Evolutionary conservation across 1,284 basidiomycete species (phyloP), one percentile per base, ranked within the genome.

Genomic region (Ganoderma lucidum): DNA sequence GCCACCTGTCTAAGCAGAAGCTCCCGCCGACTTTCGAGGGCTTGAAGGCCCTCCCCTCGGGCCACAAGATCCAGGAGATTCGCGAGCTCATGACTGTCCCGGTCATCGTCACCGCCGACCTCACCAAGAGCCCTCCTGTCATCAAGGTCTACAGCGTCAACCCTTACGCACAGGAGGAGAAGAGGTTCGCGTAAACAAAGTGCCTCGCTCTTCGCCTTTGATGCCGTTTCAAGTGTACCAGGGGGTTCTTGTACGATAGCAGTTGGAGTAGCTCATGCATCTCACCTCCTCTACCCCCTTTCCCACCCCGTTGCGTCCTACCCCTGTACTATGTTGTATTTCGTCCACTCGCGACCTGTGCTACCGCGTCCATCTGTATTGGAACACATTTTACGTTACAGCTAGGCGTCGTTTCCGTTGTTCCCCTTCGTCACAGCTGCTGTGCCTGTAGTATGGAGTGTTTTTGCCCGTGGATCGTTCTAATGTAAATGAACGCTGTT

Each of bases 31-130:
- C 87, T 71, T 97, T 96, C 76, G 93, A 97, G 78, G 95, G 94
- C 4, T 81, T 97, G 74, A 88, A 91, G 78, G 83, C 83, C 32
- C 91, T 90, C 1, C 73, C 86, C 9, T 84, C 90, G 55, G 95
- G 94, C 19, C 96, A 98, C 82, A 93, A 90, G 83, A 94, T 97
- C 76, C 96, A 98, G 83, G 95, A 96, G 77, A 94, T 98, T 77
- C 90, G 87, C 76, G 96, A 97, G 79, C 82, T 97, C 75, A 93
- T 94, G 91, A 94, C 88, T 60, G 92, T 98, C 55, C 96, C 96
- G 66, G 93, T 96, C 75, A 96, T 97, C 78, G 90, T 98, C 74
- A 96, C 95, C 48, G 95, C 95, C 45, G 96, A 98, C 80, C 83
- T 97, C 75, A 95, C 94, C 73, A 97, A 96, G 88, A 96, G 93